Percentiles rank a stretch among this genome's conserved stretches.
Conservation (phyloP, 2,329 filamentous ascomycete genomes). For the Neophaeococcomyces aloes region DNA sequence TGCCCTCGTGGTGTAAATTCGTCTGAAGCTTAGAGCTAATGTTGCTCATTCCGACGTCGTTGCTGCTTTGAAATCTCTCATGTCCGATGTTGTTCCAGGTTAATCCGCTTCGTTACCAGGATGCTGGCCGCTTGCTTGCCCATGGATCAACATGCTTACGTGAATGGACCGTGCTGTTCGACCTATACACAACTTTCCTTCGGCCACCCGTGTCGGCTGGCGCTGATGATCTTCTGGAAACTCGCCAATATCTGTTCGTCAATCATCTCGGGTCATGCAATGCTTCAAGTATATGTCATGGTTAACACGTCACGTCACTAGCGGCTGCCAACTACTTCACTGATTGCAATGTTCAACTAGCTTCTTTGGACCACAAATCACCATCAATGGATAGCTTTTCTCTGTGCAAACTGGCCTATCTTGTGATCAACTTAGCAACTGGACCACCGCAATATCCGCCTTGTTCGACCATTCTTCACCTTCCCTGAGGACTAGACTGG, state of each 20-base stretch:
- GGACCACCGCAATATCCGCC: too few species aligned
- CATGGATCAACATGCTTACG: neutral
- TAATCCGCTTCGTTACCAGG: neutral
- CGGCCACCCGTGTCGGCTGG: neutral
- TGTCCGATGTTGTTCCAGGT: neutral
- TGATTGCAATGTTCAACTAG: too few species aligned
- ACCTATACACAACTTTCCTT: neutral
- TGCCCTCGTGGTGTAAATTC: neutral
- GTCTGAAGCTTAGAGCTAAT: conserved; percentile 1
- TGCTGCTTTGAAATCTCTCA: neutral
- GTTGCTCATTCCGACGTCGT: neutral
- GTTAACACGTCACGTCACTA: neutral
- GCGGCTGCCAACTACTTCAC: neutral
- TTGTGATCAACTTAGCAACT: too few species aligned
- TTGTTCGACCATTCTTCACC: too few species aligned
- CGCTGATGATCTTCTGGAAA: neutral
- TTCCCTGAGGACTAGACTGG: neutral
- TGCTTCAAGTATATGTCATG: neutral
- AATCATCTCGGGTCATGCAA: neutral
- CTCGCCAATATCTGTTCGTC: neutral
- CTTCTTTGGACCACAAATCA: too few species aligned
- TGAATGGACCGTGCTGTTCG: neutral
- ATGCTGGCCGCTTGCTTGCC: neutral
- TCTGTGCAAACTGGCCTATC: too few species aligned
- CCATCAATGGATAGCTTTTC: too few species aligned